phyloP scores from a whole-genome alignment of 768 basidiomycete genomes.

The Trametes villosa region DNA sequence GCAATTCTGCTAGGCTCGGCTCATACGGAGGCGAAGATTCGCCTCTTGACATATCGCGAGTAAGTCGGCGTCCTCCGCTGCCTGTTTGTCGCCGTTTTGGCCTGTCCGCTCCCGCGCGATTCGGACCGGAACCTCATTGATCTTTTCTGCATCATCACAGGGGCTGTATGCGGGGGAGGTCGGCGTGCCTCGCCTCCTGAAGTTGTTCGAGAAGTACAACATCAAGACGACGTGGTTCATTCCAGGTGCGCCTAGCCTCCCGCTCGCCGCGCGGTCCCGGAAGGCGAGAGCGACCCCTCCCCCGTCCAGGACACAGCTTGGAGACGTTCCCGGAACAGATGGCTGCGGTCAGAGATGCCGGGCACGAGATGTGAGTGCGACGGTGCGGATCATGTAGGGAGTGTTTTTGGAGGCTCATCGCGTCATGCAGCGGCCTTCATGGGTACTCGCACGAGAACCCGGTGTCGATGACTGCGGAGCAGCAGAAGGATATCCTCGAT shows the following conservation, averaged over 20 bases:
- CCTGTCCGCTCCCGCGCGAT: neutral
- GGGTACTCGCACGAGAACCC: constrained; percentile 82
- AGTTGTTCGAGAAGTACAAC: constrained; percentile 72
- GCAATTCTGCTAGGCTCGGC: constrained; percentile 52
- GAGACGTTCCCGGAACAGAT: constrained; percentile 77
- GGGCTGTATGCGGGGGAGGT: constrained; percentile 81
- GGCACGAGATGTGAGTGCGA: constrained; percentile 63
- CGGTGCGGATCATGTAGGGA: neutral
- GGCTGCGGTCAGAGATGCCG: constrained; percentile 70
- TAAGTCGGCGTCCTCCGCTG: too few relatives aligned
- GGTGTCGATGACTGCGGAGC: constrained; percentile 57
- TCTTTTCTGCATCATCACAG: constrained; percentile 25
- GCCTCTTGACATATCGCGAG: constrained; percentile 68
- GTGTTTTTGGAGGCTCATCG: neutral
- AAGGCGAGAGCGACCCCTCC: neutral
- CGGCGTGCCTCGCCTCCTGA: constrained; percentile 67
- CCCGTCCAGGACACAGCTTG: constrained; percentile 61
- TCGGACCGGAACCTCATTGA: neutral
- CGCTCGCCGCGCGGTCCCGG: neutral
- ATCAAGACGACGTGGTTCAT: constrained; percentile 78
- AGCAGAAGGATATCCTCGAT: constrained; percentile 74
- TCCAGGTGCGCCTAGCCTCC: constrained; percentile 47
- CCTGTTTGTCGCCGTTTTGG: constrained; percentile 1
- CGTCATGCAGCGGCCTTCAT: constrained; percentile 57
- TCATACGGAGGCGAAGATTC: constrained; percentile 80